Base-by-base conservation (phyloP, 2,329 filamentous ascomycete species). In the Scortechinia acanthostroma region DNA sequence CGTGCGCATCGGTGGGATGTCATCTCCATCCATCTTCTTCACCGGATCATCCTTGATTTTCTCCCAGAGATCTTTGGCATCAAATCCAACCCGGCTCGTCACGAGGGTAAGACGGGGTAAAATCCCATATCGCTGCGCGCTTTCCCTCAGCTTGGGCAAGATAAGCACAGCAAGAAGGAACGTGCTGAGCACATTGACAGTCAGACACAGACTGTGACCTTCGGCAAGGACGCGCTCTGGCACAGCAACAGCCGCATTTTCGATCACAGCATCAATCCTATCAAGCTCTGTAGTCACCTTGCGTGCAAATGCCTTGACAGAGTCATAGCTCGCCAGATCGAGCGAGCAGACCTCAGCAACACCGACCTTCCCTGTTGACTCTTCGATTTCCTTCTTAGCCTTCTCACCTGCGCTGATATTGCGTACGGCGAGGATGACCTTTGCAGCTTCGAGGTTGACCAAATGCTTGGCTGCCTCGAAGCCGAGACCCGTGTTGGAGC, bases 171-270 rank as follows among this genome's bases (percentile, higher is more conserved):
- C 62, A 45, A 75, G 57, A 21, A 75, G 54, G 25, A 69, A 65
- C 0, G 68, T 74, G 2, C 61, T 62, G 25, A 76, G 55, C 16
- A 73, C 65, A 50, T 76, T 75, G 42, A 74, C 62, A 2, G 65
- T 66, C 42, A 73, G 52, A 22, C 58, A 64, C 15, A 51, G 51
- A 53, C 74, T 71, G 45, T 64, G 59, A 2, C 66, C 70, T 46
- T 69, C 66, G 19, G 55, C 49, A 33, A 56, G 43, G 14, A 50
- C 46, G 20, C 43, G 46, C 22, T 45, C 37, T 14, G 44, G 33
- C 20, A 47, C 49, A 4, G 55, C 51, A 1, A 68, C 44, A 16
- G 57, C 60, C 1, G 70, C 70, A 43, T 71, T 74, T 43, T 62
- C 57, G 4, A 74, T 47, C 1, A 74, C 48, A 2, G 61, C 56